A percentile compares a stretch with the other conserved stretches of the same genome.
Conservation (phyloP, 2,329 filamentous ascomycete genomes). For the Chrysosporium queenslandicum region DNA sequence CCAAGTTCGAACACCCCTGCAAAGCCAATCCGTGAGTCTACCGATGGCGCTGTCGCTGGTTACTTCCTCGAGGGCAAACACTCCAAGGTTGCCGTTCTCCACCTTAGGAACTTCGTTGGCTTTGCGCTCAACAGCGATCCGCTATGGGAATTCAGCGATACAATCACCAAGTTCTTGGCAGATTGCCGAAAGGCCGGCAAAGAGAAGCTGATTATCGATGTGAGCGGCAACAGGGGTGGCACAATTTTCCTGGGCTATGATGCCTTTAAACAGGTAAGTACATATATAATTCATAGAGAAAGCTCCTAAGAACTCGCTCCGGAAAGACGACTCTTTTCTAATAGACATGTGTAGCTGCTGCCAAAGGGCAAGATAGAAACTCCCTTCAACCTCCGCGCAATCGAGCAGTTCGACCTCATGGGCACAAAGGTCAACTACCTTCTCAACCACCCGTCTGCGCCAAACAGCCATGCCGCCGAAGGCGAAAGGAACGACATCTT, state of each 20-base stretch:
- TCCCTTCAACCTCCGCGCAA: conserved; percentile 40
- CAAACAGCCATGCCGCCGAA: conserved; percentile 4
- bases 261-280: conserved; percentile 40
- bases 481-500: conserved; percentile 9
- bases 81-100: conserved; percentile 38
- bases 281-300: background rate
- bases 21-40: conserved; percentile 25
- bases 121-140: conserved; percentile 6
- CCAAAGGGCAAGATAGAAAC: conserved; percentile 39
- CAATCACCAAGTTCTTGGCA: conserved; percentile 40
- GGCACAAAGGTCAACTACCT: conserved; percentile 23
- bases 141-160: conserved; percentile 27
- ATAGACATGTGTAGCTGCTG: conserved; percentile 34
- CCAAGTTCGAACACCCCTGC: conserved; percentile 12
- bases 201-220: conserved; percentile 53
- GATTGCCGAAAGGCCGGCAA: conserved; percentile 41
- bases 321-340: background rate
- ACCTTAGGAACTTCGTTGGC: conserved; percentile 32
- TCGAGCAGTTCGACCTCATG: conserved; percentile 31
- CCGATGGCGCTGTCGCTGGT: conserved; percentile 33
- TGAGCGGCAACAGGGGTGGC: conserved; percentile 53
- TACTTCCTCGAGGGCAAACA: conserved; percentile 37
- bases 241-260: conserved; percentile 40
- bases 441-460: conserved; percentile 12
- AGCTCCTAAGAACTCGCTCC: background rate